Evolutionary conservation across 306 rosid genomes (phyloP), one percentile per base, ranked within the genome.

Genomic region (Cucumis melo): DNA sequence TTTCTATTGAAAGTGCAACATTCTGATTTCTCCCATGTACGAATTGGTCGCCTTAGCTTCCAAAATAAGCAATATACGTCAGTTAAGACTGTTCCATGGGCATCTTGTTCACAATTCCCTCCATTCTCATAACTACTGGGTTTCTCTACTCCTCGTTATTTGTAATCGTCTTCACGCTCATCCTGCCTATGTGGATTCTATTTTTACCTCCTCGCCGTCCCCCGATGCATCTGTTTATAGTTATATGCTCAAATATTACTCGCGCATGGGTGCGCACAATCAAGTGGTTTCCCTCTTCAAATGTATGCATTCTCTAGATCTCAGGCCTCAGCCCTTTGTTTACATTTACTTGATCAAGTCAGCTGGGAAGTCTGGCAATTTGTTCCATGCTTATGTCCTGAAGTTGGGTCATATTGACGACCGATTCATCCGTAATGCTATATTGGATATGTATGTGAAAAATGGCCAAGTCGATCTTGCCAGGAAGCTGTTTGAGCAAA

Each of bases 91-190:
- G 78, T 76, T 90, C 9, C 96, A 88, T 81, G 89, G 91, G 34
- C 86, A 80, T 24, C 84, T 88, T 44, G 15, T 88, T 77, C 82
- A 65, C 34, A 81, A 76, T 39, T 84, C 85, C 79, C 83, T 81
- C 66, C 91, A 85, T 80, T 73, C 68, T 80, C 85, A 85, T 44
- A 86, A 81, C 79, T 77, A 86, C 19, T 88, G 85, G 85, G 82
- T 87, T 23, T 66, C 85, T 13, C 50, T 85, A 3, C 92, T 88
- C 77, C 84, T 88, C 78, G 24, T 77, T 44, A 86, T 77, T n/a
- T 90, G 91, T 86, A 77, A 79, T 16, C 91, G 85, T 88, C 81
- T 88, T 78, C 86, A 63, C 15, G 92, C 91, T 11, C 91, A 88
- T 19, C 78, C 73, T 1, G 24, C 53, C 74, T 90, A 90, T 74